Base-by-base conservation (phyloP, 768 basidiomycete genomes). In the Steccherinum ochraceum region DNA sequence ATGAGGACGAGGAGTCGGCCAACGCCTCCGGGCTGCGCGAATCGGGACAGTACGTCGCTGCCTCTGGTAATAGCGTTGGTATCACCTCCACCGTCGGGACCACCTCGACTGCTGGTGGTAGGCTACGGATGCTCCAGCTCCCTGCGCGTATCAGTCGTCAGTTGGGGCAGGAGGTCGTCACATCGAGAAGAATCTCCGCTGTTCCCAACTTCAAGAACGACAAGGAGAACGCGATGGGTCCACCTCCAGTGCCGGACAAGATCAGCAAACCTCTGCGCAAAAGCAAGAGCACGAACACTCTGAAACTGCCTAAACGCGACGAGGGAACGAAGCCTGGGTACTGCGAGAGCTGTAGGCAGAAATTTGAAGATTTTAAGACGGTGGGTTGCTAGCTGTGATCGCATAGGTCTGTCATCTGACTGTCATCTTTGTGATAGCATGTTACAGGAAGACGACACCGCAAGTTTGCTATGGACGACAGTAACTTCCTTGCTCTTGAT, bases 251-350 rank as follows among this genome's bases (percentile, higher is more conserved):
- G 51, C 83, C 85, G 5, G 75, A 74, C 26, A 74, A 76, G 40
- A 73, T 72, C 19, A 67, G 69, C 30, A 53, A 74, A 41, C 47
- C 69, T 23, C 69, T 93, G 46, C 77, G 80, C 61, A 92, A 88
- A 69, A 86, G 86, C 62, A 80, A 81, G 56, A 92, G 89, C 58
- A 90, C 87, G 47, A 88, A 88, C 62, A 88, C 85, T 1, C 67
- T 91, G 44, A 75, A 77, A 60, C 71, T 88, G 50, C 83, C 87
- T 5, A 84, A 80, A 61, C 81, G 89, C 35, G 89, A 93, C 52
- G 92, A 95, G 69, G 83, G 83, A 16, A 81, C 78, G 55, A 97
- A 96, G 61, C 87, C 94, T 3, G 96, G 96, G 3, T 98, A 97
- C 67, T 99, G 96, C 66, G 96, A 99, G 68, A 94, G 93, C 64